These are phyloP conservation scores for Linnemannia hyalina DNA, from an alignment of 192 early-diverging fungal genomes.

Conservation along the genomic window DNA sequence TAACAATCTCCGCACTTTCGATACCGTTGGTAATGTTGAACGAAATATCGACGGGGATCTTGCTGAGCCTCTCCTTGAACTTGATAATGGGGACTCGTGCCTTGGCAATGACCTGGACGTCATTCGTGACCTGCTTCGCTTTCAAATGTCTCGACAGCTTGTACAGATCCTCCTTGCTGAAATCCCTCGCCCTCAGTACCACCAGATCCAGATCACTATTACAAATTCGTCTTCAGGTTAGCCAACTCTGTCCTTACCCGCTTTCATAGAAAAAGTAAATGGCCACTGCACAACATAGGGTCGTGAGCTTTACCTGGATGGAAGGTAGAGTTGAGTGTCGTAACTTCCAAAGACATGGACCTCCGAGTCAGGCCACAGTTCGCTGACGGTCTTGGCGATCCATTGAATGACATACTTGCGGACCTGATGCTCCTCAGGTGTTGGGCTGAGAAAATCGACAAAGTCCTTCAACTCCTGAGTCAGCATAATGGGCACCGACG, in stretches of 20 bases:
- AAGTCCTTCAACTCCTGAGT: slow-evolving; percentile 82
- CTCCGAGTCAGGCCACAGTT: slow-evolving; percentile 58
- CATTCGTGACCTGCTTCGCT: slow-evolving; percentile 57
- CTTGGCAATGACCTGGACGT: slow-evolving; percentile 67
- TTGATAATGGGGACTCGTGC: slow-evolving; percentile 93
- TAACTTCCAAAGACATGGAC: slow-evolving; percentile 91
- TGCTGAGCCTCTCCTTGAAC: slow-evolving; percentile 79
- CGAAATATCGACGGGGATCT: slow-evolving; percentile 83
- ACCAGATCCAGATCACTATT: slow-evolving; percentile 46
- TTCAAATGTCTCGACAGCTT: slow-evolving; percentile 44
- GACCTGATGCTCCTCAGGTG: slow-evolving; percentile 82
- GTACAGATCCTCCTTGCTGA: slow-evolving; percentile 1
- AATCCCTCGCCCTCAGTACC: neutral
- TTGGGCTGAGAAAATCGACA: slow-evolving; percentile 84
- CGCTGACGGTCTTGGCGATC: slow-evolving; percentile 65
- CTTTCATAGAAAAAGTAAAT: neutral
- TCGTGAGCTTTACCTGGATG: slow-evolving; percentile 78
- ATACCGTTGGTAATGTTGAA: slow-evolving; percentile 83
- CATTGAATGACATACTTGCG: slow-evolving; percentile 78
- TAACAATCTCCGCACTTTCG: slow-evolving; percentile 70
- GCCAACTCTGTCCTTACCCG: too few species aligned
- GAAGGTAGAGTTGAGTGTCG: slow-evolving; percentile 87
- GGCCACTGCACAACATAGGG: neutral
- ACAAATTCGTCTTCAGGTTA: too few species aligned
- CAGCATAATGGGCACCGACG: slow-evolving; percentile 29